Evolutionary conservation across 257 asterid genomes (phyloP).

Genomic region (Salvia rosmarinus): DNA sequence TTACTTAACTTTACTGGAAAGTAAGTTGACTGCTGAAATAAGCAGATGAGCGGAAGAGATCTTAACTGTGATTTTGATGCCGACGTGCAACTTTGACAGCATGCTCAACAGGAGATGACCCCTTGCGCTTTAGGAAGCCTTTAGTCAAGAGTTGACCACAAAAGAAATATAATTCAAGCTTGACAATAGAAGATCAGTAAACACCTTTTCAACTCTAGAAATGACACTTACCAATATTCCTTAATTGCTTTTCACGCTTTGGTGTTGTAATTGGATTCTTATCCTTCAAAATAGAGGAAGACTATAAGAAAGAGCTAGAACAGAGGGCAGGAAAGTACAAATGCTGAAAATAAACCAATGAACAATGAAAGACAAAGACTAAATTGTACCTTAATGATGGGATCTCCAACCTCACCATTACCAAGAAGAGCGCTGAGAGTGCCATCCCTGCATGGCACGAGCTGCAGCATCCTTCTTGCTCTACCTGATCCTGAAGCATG

Average conservation of each 20-base stretch:
- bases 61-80: slow-evolving; percentile 76
- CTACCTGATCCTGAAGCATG: slow-evolving; percentile 82
- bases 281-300: slow-evolving; percentile 53
- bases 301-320: slow-evolving; percentile 28
- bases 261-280: slow-evolving; percentile 56
- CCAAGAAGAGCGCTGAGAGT: slow-evolving; percentile 80
- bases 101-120: slow-evolving; percentile 73
- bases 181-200: slow-evolving; percentile 16
- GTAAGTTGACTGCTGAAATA: too few species aligned
- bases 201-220: slow-evolving; percentile 29
- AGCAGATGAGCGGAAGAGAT: too few species aligned
- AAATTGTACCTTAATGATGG: slow-evolving; percentile 71
- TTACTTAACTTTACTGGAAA: too few species aligned
- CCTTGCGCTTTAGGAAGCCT: slow-evolving; percentile 85
- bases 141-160: slow-evolving; percentile 42
- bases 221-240: slow-evolving; percentile 65
- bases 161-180: slow-evolving; percentile 34
- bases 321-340: slow-evolving; percentile 5
- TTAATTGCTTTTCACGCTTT: slow-evolving; percentile 82
- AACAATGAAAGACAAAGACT: background rate
- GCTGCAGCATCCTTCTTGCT: slow-evolving; percentile 98
- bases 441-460: slow-evolving; percentile 99
- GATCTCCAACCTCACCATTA: slow-evolving; percentile 92
- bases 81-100: slow-evolving; percentile 63
- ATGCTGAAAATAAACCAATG: background rate